A percentile compares a stretch with the other conserved stretches of the same genome.
Conservation (phyloP, 2,329 filamentous ascomycete species). For the Hypoxylon sp. region DNA sequence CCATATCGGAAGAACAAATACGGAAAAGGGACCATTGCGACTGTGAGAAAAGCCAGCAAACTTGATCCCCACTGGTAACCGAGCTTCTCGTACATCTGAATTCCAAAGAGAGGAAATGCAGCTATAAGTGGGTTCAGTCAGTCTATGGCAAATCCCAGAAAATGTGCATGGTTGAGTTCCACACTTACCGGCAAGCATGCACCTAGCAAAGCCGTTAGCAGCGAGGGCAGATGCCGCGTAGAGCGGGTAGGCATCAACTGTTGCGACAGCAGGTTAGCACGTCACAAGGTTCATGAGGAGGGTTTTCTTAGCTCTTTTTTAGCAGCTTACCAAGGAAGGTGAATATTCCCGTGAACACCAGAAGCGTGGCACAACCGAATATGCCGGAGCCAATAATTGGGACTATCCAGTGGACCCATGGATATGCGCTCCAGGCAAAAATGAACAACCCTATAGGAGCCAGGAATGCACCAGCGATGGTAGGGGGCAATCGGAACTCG, state of each 20-base stretch:
- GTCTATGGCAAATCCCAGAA: neutral
- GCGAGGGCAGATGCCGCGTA: constrained; percentile 84
- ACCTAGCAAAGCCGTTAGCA: constrained; percentile 84
- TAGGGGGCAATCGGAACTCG: constrained; percentile 85
- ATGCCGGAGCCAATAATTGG: constrained; percentile 79
- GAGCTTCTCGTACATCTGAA: constrained; percentile 77
- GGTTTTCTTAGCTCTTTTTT: neutral
- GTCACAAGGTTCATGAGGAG: neutral
- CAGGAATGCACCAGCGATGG: constrained; percentile 78
- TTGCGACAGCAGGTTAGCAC: constrained; percentile 31
- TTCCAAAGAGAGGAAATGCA: constrained; percentile 80
- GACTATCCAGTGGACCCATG: constrained; percentile 79
- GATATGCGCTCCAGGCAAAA: constrained; percentile 87
- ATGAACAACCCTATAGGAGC: constrained; percentile 87
- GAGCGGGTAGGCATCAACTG: constrained; percentile 80
- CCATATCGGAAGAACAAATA: constrained; percentile 73
- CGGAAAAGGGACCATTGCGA: constrained; percentile 74
- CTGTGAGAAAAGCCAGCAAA: constrained; percentile 70
- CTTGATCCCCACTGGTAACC: constrained; percentile 78
- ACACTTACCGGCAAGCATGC: constrained; percentile 75
- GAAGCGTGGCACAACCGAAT: constrained; percentile 78
- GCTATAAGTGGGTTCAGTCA: constrained; percentile 58
- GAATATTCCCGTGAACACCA: constrained; percentile 87
- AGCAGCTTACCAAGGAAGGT: constrained; percentile 79
- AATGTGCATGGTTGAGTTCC: constrained; percentile 5